Evolutionary conservation across 129 eudicot species (phyloP), one percentile per base, ranked within the genome.

Genomic region (Cynara cardunculus): DNA sequence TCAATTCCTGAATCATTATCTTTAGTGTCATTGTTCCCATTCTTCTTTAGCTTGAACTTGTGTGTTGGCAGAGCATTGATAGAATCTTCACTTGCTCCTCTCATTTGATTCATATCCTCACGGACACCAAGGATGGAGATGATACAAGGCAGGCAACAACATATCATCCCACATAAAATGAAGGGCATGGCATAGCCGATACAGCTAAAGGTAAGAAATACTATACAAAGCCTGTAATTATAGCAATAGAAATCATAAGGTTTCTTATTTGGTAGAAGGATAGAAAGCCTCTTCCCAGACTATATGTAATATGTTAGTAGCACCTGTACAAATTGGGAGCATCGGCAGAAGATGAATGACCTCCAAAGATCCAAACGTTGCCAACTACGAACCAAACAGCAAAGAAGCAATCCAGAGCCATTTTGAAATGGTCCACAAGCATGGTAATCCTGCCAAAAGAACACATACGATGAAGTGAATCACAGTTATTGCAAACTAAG

Each of bases 371-470:
- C 97, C 97, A 91, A 31, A 91, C 90, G 37, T 87, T 89, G 27
- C 97, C 97, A 75, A 89, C 93, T 24, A 91, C 93, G 44, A 91
- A 91, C 97, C 97, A 91, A 37, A 91, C 91, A n/a, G 93, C 93
- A 75, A 91, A 91, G 81, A 91, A 91, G 87, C 93, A 91, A 80
- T 91, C 93, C 83, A 91, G 56, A 5, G 93, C 90, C 97, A 91
- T 91, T 83, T 89, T 91, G 78, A 89, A 85, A 82, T 87, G 90
- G 85, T 91, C 97, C 80, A 89, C 83, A 9, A 89, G 79, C 79
- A 70, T 83, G 44, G 69, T 76, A 74, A 87, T 82, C 85, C 93
- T 89, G 84, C 77, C 31, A 62, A n/a, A 53, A 73, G 31, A 79
- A 62, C 64, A 22, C 44, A 32, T 34, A 37, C 21, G 12, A 35